Percentiles rank a stretch among this genome's conserved stretches.
phyloP scores from a whole-genome alignment of 2,329 filamentous ascomycete genomes.

The Xylariales sp. region DNA sequence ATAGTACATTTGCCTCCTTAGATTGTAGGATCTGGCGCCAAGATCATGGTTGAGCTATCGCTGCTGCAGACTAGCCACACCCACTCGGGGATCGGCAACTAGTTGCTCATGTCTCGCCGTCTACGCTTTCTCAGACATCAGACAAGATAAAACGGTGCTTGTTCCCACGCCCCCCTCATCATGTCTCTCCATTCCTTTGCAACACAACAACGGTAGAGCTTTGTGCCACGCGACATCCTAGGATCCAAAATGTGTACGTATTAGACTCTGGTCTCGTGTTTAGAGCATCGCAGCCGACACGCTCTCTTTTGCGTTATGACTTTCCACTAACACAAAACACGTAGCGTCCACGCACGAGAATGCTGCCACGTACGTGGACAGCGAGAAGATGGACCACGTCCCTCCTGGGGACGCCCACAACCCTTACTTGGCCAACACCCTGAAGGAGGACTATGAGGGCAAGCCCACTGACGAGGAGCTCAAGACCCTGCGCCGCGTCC shows the following conservation, averaged over 20 bases:
- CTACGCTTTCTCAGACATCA: not conserved
- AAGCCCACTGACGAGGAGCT: constrained; percentile 43
- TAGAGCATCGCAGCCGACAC: no score
- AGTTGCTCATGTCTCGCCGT: no score
- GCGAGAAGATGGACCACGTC: constrained; percentile 1
- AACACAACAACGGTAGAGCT: no score
- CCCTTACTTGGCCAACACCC: constrained; percentile 18
- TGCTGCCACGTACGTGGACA: constrained; percentile 1
- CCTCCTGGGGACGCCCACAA: constrained; percentile 12
- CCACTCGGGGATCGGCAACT: no score
- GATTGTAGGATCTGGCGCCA: no score
- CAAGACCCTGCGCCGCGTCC: constrained; percentile 30
- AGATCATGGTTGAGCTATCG: no score
- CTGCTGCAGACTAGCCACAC: no score
- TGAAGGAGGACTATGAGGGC: constrained; percentile 24
- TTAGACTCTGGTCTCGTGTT: not conserved
- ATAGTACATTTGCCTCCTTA: no score
- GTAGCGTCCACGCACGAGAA: constrained; percentile 3
- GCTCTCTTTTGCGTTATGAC: no score
- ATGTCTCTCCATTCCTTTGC: not conserved
- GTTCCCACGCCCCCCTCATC: not conserved
- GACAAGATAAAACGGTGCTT: constrained; percentile 1
- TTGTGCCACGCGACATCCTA: no score
- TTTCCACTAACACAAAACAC: no score
- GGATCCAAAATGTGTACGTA: no score